Evolutionary conservation across 371 early-diverging fungal genomes (phyloP).

Genomic region (Coemansia sp.): DNA sequence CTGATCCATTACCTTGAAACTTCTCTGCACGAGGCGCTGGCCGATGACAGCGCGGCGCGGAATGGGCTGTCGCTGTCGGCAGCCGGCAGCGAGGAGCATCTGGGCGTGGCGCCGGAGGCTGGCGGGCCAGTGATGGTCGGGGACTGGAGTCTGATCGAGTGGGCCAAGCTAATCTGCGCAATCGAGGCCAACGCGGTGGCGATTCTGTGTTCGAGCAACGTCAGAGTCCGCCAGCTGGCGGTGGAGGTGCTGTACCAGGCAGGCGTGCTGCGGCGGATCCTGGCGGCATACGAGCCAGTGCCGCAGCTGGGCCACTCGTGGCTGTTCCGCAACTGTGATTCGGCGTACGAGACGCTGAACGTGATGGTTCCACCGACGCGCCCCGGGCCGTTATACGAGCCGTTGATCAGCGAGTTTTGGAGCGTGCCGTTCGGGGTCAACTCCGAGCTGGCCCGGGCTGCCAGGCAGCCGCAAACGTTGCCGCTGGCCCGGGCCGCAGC

Average conservation of each 20-base stretch:
- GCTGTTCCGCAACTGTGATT: slow-evolving; percentile 24
- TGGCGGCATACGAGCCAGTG: slow-evolving; percentile 25
- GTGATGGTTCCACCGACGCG: slow-evolving; percentile 14
- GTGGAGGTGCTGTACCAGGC: slow-evolving; percentile 42
- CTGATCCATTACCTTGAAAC: slow-evolving; percentile 30
- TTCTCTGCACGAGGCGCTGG: slow-evolving; percentile 22
- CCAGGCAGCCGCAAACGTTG: not conserved
- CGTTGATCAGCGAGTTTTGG: slow-evolving; percentile 31
- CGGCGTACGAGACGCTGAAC: slow-evolving; percentile 46
- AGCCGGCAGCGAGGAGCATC: not conserved
- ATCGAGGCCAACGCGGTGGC: slow-evolving; percentile 48
- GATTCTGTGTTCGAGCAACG: slow-evolving; percentile 45
- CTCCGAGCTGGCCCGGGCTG: not conserved
- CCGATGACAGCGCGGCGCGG: not conserved
- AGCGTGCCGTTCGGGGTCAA: slow-evolving; percentile 30
- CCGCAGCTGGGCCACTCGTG: slow-evolving; percentile 20
- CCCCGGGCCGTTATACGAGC: not conserved
- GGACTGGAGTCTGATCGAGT: slow-evolving; percentile 27
- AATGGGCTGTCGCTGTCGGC: not conserved
- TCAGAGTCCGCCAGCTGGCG: slow-evolving; percentile 29
- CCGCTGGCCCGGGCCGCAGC: slow-evolving; percentile 38
- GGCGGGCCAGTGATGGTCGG: slow-evolving; percentile 15
- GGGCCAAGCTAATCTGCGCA: slow-evolving; percentile 41
- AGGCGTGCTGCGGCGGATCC: slow-evolving; percentile 30
- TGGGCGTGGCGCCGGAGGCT: not conserved